Percentiles rank a stretch among this genome's conserved stretches.
Conservation (phyloP, 1,284 basidiomycete genomes). For the Xerocomus nothofagi region DNA sequence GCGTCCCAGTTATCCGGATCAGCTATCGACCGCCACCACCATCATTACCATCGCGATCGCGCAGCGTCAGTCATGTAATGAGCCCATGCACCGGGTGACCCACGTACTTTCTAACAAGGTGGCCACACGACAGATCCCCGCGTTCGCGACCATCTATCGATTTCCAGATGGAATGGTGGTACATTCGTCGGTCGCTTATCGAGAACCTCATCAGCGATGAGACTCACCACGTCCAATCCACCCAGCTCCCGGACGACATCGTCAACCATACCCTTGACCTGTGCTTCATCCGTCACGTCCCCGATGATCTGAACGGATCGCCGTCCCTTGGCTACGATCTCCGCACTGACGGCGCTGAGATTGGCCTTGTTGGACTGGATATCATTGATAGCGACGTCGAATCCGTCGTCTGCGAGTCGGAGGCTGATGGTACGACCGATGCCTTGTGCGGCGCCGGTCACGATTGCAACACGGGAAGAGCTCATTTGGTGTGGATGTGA, state of each 20-base stretch:
- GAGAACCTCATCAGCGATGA: background rate
- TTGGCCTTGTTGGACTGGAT: constrained; percentile 28
- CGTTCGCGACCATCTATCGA: constrained; percentile 30
- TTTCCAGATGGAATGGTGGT: background rate
- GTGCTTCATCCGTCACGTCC: constrained; percentile 39
- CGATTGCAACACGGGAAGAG: constrained; percentile 27
- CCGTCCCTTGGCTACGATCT: constrained; percentile 34
- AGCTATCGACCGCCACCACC: background rate
- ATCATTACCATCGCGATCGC: background rate
- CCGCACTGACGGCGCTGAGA: constrained; percentile 33
- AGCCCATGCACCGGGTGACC: background rate
- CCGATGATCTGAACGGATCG: constrained; percentile 30
- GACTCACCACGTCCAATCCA: constrained; percentile 14
- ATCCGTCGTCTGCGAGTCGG: constrained; percentile 43
- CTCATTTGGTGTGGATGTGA: background rate
- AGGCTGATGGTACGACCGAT: constrained; percentile 45
- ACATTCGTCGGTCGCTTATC: background rate
- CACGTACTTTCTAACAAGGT: constrained; percentile 14
- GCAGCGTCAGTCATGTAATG: background rate
- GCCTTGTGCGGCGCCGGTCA: constrained; percentile 42
- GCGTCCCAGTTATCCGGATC: background rate
- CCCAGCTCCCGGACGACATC: constrained; percentile 11
- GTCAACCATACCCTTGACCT: constrained; percentile 40
- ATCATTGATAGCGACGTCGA: constrained; percentile 42
- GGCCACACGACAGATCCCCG: constrained; percentile 12